Conservation (phyloP, 1,284 basidiomycete species). For the Cerrena zonata region DNA sequence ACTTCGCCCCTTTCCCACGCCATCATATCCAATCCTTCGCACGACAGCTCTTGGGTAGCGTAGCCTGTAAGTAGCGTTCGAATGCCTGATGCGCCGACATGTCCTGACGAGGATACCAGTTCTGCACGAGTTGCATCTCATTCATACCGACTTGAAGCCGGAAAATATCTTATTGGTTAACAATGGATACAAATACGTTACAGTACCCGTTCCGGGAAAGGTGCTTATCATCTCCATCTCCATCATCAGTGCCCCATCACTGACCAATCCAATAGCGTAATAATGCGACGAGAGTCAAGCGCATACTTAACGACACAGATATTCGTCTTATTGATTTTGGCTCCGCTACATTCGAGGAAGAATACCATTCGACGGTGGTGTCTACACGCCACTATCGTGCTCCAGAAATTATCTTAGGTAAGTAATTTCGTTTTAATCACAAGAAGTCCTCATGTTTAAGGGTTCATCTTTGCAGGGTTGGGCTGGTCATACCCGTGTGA, state of each 20-base stretch:
- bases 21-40: slow-evolving; percentile 96
- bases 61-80: slow-evolving; percentile 71
- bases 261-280: slow-evolving; percentile 44
- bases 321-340: slow-evolving; percentile 99
- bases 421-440: slow-evolving; percentile 21
- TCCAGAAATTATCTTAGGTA: slow-evolving; percentile 96
- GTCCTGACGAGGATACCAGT: slow-evolving; percentile 44
- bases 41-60: slow-evolving; percentile 84
- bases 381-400: slow-evolving; percentile 98
- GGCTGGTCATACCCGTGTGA: slow-evolving; percentile 99
- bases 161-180: slow-evolving; percentile 95
- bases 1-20: slow-evolving; percentile 93
- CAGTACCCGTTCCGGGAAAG: slow-evolving; percentile 55
- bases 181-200: slow-evolving; percentile 66
- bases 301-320: slow-evolving; percentile 81
- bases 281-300: slow-evolving; percentile 55
- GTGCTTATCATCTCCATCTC: slow-evolving; percentile 27
- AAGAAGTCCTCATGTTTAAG: not conserved
- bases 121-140: slow-evolving; percentile 84
- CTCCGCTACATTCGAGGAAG: slow-evolving; percentile 94
- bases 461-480: slow-evolving; percentile 58
- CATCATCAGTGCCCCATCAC: slow-evolving; percentile 5
- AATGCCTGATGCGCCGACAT: slow-evolving; percentile 14
- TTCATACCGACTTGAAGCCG: slow-evolving; percentile 98
- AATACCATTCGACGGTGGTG: slow-evolving; percentile 97